phyloP scores from a whole-genome alignment of 2,329 filamentous ascomycete genomes.

The Venturia asperata region DNA sequence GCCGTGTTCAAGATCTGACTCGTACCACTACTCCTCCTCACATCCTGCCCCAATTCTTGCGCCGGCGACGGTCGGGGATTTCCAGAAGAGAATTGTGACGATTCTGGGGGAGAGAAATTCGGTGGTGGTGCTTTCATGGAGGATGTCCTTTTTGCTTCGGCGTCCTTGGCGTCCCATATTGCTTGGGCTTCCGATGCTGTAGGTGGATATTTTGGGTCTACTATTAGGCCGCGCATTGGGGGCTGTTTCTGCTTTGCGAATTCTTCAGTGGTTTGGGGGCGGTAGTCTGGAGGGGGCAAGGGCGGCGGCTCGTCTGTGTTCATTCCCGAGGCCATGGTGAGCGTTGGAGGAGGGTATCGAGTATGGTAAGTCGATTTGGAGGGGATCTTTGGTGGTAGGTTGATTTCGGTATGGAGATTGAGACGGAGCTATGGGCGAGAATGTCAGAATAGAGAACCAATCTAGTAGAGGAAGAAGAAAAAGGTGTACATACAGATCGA shows the following conservation, averaged over 20 bases:
- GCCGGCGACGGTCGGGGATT: not conserved
- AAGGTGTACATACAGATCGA: not conserved
- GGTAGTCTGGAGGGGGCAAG: constrained; percentile 19
- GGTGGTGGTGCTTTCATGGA: constrained; percentile 5
- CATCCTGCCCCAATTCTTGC: not conserved
- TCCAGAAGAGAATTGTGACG: not conserved
- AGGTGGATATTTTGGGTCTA: constrained; percentile 20
- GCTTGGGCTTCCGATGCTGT: constrained; percentile 15
- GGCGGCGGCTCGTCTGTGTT: constrained; percentile 16
- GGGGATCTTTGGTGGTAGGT: not conserved
- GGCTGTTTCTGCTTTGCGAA: constrained; percentile 17
- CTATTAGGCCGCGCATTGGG: constrained; percentile 19
- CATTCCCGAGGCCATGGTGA: constrained; percentile 15
- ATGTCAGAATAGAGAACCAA: not conserved
- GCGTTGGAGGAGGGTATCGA: not conserved
- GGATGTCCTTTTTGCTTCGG: constrained; percentile 1
- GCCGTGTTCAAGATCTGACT: constrained; percentile 20
- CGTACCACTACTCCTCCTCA: constrained; percentile 14
- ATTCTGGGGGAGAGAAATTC: not conserved
- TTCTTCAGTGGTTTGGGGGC: constrained; percentile 12
- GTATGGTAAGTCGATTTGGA: not conserved
- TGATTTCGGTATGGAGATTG: not conserved
- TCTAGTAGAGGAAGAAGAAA: not conserved
- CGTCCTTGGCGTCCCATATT: not conserved
- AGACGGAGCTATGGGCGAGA: too few species aligned